Evolutionary conservation across 352 stramenopile genomes (phyloP).

Genomic region (Globisporangium splendens): DNA sequence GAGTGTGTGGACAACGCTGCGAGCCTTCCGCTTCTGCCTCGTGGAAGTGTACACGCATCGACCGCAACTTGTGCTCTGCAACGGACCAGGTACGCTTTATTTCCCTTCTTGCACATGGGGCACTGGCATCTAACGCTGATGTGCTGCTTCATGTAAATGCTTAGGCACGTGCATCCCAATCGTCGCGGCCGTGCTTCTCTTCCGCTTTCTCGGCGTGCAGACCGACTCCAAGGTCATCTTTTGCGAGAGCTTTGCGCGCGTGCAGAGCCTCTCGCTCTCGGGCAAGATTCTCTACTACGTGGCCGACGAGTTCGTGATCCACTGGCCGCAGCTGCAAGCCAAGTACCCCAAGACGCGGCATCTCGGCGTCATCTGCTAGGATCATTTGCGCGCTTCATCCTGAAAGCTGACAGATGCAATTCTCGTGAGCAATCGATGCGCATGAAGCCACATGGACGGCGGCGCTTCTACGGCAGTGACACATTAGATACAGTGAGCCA

Average conservation of each 20-base stretch:
- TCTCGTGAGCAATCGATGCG: too few species aligned
- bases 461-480: too few species aligned
- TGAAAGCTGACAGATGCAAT: too few species aligned
- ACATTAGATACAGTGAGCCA: too few species aligned
- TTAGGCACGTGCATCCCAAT: conserved; percentile 93
- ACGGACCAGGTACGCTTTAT: conserved; percentile 73
- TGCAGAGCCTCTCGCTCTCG: conserved; percentile 90
- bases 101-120: neutral
- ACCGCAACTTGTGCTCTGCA: conserved; percentile 91
- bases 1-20: conserved; percentile 85
- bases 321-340: conserved; percentile 89
- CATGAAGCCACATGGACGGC: neutral
- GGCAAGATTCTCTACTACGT: conserved; percentile 92
- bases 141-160: neutral
- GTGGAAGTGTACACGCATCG: conserved; percentile 63
- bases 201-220: conserved; percentile 73
- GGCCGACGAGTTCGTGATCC: conserved; percentile 92
- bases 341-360: conserved; percentile 84
- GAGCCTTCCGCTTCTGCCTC: conserved; percentile 73
- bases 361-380: conserved; percentile 86
- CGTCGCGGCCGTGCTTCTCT: conserved; percentile 79
- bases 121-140: conserved; percentile 1
- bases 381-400: too few species aligned
- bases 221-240: conserved; percentile 86
- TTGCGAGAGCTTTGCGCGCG: conserved; percentile 93